phyloP scores from a whole-genome alignment of 1,139 yeast genomes.

The Pichia sp. region DNA sequence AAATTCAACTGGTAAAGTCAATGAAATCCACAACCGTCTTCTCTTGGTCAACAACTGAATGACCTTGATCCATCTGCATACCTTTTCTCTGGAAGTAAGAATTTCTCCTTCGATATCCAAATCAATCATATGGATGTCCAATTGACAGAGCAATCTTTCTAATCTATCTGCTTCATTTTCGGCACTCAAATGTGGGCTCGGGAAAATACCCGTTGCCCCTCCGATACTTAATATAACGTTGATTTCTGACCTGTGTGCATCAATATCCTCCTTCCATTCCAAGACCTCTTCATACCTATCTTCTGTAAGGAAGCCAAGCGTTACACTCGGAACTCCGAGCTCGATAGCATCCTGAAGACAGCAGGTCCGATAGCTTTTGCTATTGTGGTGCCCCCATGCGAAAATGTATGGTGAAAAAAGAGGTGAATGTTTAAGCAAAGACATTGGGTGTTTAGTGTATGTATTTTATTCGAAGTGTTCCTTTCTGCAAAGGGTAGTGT shows the following conservation, averaged over 20 bases:
- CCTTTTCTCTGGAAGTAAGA: slow-evolving; percentile 10
- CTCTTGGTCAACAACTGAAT: slow-evolving; percentile 3
- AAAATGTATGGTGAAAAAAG: slow-evolving; percentile 15
- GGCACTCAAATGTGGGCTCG: slow-evolving; percentile 12
- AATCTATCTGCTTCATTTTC: slow-evolving; percentile 19
- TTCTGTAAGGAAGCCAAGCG: slow-evolving; percentile 26
- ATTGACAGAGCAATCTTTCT: slow-evolving; percentile 14
- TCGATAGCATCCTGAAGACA: slow-evolving; percentile 18
- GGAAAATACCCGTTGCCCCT: slow-evolving; percentile 29
- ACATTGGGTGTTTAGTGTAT: background rate
- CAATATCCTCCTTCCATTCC: slow-evolving; percentile 18
- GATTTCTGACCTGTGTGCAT: slow-evolving; percentile 13
- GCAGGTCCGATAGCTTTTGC: background rate
- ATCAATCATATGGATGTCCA: slow-evolving; percentile 24
- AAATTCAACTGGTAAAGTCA: slow-evolving; percentile 30
- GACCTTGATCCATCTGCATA: slow-evolving; percentile 13
- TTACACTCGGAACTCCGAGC: slow-evolving; percentile 18
- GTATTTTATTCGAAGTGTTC: no score
- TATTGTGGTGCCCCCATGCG: slow-evolving; percentile 13
- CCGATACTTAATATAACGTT: slow-evolving; percentile 28
- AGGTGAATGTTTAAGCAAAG: background rate
- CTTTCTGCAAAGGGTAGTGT: background rate
- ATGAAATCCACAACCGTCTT: slow-evolving; percentile 17
- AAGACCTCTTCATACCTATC: slow-evolving; percentile 25
- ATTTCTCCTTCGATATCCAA: slow-evolving; percentile 29